These are phyloP conservation scores for Sporodiniella umbellata DNA, from an alignment of 371 early-diverging fungal species.

Conservation along the genomic window DNA sequence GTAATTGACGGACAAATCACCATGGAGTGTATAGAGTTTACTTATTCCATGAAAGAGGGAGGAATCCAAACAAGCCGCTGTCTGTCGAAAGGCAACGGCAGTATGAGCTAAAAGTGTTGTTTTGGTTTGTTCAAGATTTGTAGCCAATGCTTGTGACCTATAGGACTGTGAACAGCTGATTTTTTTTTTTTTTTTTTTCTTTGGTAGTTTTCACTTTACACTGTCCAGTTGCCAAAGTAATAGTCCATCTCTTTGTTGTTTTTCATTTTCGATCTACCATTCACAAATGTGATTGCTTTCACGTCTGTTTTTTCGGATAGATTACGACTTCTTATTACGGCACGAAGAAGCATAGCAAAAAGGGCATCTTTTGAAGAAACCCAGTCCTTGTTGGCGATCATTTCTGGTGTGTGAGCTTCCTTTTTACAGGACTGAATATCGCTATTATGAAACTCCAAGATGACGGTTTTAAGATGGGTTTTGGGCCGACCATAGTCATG, in stretches of 20 bases:
- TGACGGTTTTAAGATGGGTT: slow-evolving; percentile 32
- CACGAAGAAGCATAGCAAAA: slow-evolving; percentile 35
- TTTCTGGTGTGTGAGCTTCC: slow-evolving; percentile 35
- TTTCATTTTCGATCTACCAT: slow-evolving; percentile 33
- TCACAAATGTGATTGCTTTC: slow-evolving; percentile 27
- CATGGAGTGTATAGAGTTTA: slow-evolving; percentile 34
- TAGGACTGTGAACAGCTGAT: no score
- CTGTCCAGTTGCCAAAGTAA: slow-evolving; percentile 45
- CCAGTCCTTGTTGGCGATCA: slow-evolving; percentile 29
- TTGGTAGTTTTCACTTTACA: slow-evolving; percentile 13
- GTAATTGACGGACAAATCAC: slow-evolving; percentile 42
- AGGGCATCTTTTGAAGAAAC: slow-evolving; percentile 34
- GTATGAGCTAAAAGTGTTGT: slow-evolving; percentile 15
- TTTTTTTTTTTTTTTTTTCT: no score
- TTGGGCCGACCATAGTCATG: slow-evolving; percentile 1
- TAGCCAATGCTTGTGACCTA: slow-evolving; percentile 23
- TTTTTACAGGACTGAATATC: slow-evolving; percentile 31
- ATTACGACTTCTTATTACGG: slow-evolving; percentile 26
- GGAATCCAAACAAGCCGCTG: slow-evolving; percentile 8
- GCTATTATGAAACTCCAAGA: slow-evolving; percentile 31
- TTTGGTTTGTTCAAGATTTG: slow-evolving; percentile 11
- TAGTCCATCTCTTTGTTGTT: slow-evolving; percentile 25
- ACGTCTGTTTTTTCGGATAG: slow-evolving; percentile 15
- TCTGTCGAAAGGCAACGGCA: slow-evolving; percentile 22
- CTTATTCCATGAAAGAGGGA: slow-evolving; percentile 36